Evolutionary conservation across 2,329 filamentous ascomycete species (phyloP).

Genomic region (Penicillium verrucosum): DNA sequence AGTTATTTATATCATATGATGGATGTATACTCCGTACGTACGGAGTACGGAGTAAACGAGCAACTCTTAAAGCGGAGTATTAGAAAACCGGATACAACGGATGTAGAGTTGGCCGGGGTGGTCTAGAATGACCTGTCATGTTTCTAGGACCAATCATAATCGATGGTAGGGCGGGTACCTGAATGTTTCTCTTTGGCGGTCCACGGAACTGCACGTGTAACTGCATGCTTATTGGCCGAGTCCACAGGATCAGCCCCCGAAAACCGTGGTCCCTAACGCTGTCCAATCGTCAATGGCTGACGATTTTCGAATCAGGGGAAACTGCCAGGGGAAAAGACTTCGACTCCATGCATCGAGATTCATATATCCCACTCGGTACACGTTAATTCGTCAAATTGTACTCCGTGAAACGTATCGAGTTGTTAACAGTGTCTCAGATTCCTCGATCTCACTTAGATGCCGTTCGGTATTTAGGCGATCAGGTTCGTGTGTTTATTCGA

Average conservation of each 20-base stretch:
- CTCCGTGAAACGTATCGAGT: background rate
- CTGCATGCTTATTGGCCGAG: slow-evolving; percentile 17
- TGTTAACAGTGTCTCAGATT: slow-evolving; percentile 18
- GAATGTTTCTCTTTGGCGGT: slow-evolving; percentile 15
- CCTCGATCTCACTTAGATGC: slow-evolving; percentile 24
- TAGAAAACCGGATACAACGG: background rate
- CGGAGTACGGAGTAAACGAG: no score
- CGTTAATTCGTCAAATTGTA: background rate
- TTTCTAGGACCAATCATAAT: slow-evolving; percentile 16
- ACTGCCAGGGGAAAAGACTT: background rate
- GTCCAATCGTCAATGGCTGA: slow-evolving; percentile 14
- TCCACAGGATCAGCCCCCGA: slow-evolving; percentile 14
- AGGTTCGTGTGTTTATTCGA: slow-evolving; percentile 4
- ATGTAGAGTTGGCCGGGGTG: background rate
- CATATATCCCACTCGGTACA: background rate
- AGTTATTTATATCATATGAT: background rate
- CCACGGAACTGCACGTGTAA: slow-evolving; percentile 12
- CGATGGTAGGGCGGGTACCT: slow-evolving; percentile 20
- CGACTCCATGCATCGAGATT: background rate
- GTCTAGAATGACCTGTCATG: slow-evolving; percentile 25
- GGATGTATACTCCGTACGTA: background rate
- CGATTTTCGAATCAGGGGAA: slow-evolving; percentile 21
- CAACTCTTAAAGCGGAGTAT: background rate
- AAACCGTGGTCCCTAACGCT: slow-evolving; percentile 12
- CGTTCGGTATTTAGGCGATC: slow-evolving; percentile 16